phyloP scores from a whole-genome alignment of 202 grass and related monocot genomes.

The Panicum hallii region DNA sequence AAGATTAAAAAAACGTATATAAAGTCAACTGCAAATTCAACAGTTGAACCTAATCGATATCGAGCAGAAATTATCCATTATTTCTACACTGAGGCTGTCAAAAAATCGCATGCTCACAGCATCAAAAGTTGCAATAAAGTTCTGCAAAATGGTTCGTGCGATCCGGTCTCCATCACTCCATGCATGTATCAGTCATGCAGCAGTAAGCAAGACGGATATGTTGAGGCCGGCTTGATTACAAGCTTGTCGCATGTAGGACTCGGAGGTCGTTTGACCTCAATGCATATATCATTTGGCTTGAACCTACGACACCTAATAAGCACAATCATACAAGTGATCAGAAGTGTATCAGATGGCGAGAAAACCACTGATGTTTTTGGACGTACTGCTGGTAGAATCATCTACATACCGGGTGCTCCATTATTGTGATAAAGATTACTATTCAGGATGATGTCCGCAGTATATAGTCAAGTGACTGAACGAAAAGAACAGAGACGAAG shows the following conservation, averaged over 20 bases:
- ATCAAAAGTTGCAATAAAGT: not conserved
- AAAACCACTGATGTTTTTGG: not conserved
- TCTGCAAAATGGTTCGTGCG: not conserved
- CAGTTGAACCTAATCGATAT: not conserved
- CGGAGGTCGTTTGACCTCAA: not conserved
- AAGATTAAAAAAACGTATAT: not conserved
- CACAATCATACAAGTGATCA: not conserved
- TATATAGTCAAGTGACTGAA: not conserved
- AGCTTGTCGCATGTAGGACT: not conserved
- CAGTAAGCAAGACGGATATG: not conserved
- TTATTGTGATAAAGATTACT: not conserved
- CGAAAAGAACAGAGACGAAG: not conserved
- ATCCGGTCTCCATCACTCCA: not conserved
- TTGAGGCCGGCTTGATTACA: not conserved
- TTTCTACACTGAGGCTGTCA: not conserved
- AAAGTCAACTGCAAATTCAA: not conserved
- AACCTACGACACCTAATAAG: not conserved
- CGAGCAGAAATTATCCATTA: not conserved
- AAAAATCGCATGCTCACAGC: not conserved
- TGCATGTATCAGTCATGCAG: not conserved
- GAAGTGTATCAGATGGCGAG: not conserved
- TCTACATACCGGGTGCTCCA: no score
- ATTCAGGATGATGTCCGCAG: not conserved
- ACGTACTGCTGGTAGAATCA: not conserved
- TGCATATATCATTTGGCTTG: not conserved